Percentiles rank a stretch among this genome's conserved stretches.
These are phyloP conservation scores for Phytopythium cucurbitacearum DNA, from an alignment of 352 stramenopile genomes.

Conservation along the genomic window DNA sequence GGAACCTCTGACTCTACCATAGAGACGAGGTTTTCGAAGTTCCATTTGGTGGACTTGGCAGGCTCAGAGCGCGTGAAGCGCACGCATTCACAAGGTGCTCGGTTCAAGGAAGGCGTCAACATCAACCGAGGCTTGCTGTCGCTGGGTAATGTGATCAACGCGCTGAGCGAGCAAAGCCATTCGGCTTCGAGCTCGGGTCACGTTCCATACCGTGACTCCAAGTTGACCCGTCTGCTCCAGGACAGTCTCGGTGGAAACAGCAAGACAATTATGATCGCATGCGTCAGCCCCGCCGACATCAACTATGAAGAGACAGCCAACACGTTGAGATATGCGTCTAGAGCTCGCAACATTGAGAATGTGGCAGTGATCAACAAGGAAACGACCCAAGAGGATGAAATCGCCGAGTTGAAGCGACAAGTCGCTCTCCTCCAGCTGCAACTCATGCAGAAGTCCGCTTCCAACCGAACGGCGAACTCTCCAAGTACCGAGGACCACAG, in stretches of 20 bases:
- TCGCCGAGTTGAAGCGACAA: slow-evolving; percentile 60
- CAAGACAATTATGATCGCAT: slow-evolving; percentile 90
- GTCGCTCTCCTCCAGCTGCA: slow-evolving; percentile 61
- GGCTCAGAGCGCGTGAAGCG: slow-evolving; percentile 91
- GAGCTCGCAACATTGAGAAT: slow-evolving; percentile 99
- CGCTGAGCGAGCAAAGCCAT: slow-evolving; percentile 83
- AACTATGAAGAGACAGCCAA: slow-evolving; percentile 94
- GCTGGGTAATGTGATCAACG: slow-evolving; percentile 95
- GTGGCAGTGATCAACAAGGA: slow-evolving; percentile 96
- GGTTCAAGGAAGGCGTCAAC: slow-evolving; percentile 90
- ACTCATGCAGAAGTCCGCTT: slow-evolving; percentile 36
- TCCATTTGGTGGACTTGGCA: slow-evolving; percentile 95
- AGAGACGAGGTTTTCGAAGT: slow-evolving; percentile 75
- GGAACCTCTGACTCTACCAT: slow-evolving; percentile 9
- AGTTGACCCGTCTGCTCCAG: slow-evolving; percentile 87
- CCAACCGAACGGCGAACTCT: too few relatives aligned
- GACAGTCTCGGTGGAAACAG: slow-evolving; percentile 89
- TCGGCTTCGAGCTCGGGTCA: slow-evolving; percentile 25
- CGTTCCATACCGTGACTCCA: slow-evolving; percentile 89
- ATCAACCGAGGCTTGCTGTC: slow-evolving; percentile 95
- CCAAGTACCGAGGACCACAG: too few relatives aligned
- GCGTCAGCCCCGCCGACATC: slow-evolving; percentile 68
- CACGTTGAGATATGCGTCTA: slow-evolving; percentile 93
- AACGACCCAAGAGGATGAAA: slow-evolving; percentile 82
- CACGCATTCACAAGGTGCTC: slow-evolving; percentile 78